Percentiles rank a stretch among this genome's conserved stretches.
phyloP scores from a whole-genome alignment of 208 protist species.

The Leptomonas pyrrhocoris region DNA sequence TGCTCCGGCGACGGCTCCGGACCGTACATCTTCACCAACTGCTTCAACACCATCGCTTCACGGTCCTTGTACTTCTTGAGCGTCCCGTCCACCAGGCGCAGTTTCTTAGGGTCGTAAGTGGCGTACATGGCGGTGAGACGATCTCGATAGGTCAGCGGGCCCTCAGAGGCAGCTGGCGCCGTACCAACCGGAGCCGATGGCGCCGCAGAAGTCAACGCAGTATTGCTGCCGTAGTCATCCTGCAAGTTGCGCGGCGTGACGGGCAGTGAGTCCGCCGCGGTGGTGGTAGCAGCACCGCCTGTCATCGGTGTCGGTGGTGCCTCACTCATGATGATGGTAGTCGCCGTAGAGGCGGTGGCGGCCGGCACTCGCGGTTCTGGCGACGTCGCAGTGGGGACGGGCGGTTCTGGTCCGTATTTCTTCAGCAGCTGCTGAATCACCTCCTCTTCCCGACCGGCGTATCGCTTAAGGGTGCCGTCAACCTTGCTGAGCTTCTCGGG shows the following conservation, averaged over 20 bases:
- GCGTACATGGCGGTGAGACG: conserved; percentile 63
- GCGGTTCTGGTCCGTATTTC: conserved; percentile 78
- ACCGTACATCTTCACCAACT: conserved; percentile 75
- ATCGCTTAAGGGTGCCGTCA: conserved; percentile 61
- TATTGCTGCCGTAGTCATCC: conserved; percentile 9
- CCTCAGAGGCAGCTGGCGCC: background rate
- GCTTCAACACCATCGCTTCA: conserved; percentile 61
- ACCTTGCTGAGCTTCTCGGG: conserved; percentile 69
- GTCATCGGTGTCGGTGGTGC: background rate
- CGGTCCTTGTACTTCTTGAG: conserved; percentile 62
- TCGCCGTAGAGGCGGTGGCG: background rate
- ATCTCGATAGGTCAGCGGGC: conserved; percentile 42
- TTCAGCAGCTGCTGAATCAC: conserved; percentile 72
- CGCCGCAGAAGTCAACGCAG: background rate
- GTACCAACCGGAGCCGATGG: background rate
- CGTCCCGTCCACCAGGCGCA: conserved; percentile 55
- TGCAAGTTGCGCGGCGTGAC: conserved; percentile 16
- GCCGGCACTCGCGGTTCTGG: background rate
- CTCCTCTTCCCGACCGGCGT: conserved; percentile 66
- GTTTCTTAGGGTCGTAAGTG: conserved; percentile 61
- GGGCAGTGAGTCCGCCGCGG: conserved; percentile 9
- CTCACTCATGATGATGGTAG: background rate
- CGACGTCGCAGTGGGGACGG: background rate
- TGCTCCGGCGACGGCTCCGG: conserved; percentile 43
- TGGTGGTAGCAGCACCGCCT: background rate